phyloP scores from a whole-genome alignment of 345 rosid species.

The Gynandropsis gynandra region DNA sequence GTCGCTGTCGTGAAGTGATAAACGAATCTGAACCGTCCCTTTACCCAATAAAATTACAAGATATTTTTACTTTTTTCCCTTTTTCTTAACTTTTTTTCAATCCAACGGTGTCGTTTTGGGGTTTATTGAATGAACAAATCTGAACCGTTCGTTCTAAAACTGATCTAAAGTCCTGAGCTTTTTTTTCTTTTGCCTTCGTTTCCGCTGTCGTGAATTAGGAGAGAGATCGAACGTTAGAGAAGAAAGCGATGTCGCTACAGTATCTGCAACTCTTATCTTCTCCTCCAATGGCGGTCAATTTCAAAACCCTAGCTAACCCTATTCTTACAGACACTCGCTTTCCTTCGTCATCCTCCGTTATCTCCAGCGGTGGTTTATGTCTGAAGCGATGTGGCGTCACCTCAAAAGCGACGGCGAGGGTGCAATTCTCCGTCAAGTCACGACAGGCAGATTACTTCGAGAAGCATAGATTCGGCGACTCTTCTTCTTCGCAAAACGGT shows the following conservation, averaged over 20 bases:
- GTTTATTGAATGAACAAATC: conserved; percentile 1
- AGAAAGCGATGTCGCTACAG: conserved; percentile 17
- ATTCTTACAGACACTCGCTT: conserved; percentile 10
- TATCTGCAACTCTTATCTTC: conserved; percentile 26
- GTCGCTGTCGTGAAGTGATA: background rate
- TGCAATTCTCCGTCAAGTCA: conserved; percentile 40
- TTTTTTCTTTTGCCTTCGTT: no score
- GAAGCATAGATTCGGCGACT: conserved; percentile 30
- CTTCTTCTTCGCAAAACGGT: conserved; percentile 28
- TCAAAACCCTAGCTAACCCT: conserved; percentile 35
- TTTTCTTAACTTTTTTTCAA: no score
- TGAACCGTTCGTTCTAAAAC: conserved; percentile 6
- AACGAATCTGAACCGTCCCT: conserved; percentile 13
- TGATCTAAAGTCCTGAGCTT: background rate
- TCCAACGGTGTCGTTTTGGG: no score
- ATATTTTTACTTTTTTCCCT: no score
- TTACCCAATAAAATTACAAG: background rate
- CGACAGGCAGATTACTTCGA: conserved; percentile 55
- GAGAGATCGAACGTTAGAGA: conserved; percentile 6
- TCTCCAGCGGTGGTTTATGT: conserved; percentile 7
- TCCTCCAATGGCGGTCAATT: conserved; percentile 18
- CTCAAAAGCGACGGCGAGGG: conserved; percentile 19
- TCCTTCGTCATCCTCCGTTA: conserved; percentile 21
- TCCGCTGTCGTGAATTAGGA: conserved; percentile 6
- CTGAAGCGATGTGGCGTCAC: conserved; percentile 20